These are phyloP conservation scores for Suillus weaverae DNA, from an alignment of 768 basidiomycete species.

Conservation along the genomic window DNA sequence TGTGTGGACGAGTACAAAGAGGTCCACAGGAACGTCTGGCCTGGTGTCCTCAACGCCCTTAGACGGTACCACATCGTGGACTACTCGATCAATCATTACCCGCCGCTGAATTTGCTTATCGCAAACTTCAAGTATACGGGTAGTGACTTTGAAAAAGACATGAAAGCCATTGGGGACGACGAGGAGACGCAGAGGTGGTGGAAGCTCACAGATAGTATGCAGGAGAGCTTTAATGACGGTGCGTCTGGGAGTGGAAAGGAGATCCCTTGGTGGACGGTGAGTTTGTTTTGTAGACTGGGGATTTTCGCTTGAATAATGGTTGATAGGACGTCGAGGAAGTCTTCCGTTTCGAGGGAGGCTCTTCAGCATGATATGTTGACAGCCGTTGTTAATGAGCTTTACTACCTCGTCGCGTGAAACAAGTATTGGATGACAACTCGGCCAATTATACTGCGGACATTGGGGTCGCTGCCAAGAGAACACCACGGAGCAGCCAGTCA, in stretches of 20 bases:
- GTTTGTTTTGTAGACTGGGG: neutral
- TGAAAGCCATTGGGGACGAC: constrained; percentile 61
- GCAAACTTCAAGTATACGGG: constrained; percentile 81
- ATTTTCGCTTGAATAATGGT: neutral
- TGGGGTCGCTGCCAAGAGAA: no score
- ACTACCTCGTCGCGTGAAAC: neutral
- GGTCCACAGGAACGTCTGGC: constrained; percentile 69
- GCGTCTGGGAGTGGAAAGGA: constrained; percentile 68
- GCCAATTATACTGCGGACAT: no score
- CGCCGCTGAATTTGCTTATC: constrained; percentile 63
- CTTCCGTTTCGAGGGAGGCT: constrained; percentile 61
- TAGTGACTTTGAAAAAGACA: constrained; percentile 61
- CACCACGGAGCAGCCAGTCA: no score
- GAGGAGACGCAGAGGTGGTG: constrained; percentile 77
- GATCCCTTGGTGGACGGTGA: constrained; percentile 68
- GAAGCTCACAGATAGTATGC: constrained; percentile 70
- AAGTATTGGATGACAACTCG: neutral
- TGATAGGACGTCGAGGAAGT: constrained; percentile 59
- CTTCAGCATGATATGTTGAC: constrained; percentile 11
- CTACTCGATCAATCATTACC: constrained; percentile 75
- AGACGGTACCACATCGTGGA: constrained; percentile 64
- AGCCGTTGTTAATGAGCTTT: neutral
- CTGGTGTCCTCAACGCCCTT: constrained; percentile 63
- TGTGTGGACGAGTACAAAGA: constrained; percentile 51
- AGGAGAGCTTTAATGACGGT: constrained; percentile 70